Base-by-base conservation (phyloP, 148 eudicot species). In the Mesembryanthemum crystallinum region DNA sequence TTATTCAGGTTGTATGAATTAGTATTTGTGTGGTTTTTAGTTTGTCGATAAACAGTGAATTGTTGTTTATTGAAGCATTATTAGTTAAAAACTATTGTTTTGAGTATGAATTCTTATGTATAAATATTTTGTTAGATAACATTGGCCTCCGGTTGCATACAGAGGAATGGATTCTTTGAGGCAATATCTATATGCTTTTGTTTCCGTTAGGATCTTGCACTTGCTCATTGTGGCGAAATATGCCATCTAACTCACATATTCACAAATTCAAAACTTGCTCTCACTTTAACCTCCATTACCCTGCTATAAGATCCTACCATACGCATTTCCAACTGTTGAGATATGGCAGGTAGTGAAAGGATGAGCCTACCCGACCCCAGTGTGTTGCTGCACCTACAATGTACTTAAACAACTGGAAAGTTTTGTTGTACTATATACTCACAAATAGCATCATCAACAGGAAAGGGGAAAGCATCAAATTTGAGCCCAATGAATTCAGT, bases 1-100 rank as follows among this genome's bases (percentile, higher is more conserved):
- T 69, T 51, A 52, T 64, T 73, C 63, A 66, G 43, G 23, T 33
- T 5, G 13, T 64, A 55, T 76, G 68, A 52, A 57, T 45, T 76
- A 73, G 77, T 60, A 52, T 65, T n/a, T 80, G 80, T 17, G 67
- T 32, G 66, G 52, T 72, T 62, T 55, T 51, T 71, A 21, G 51
- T 72, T 66, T 71, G 72, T 35, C 72, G 54, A 65, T 72, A 59
- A 51, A 76, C 73, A 76, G 72, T 76, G 43, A 33, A 70, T 47
- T 13, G n/a, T 69, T 68, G 62, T 79, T n/a, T 62, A 75, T 47
- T 75, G 74, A 69, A 74, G 78, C 74, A 75, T 32, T 68, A 59
- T 58, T 51, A 62, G 69, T 73, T 72, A 62, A 20, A 21, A 75
- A 42, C 15, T 43, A 32, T n/a, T 72, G 24, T 30, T 24, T 66